Percentiles rank a stretch among this genome's conserved stretches.
phyloP scores from a whole-genome alignment of 2,329 filamentous ascomycete species.

The Penicillium sclerotiorum region DNA sequence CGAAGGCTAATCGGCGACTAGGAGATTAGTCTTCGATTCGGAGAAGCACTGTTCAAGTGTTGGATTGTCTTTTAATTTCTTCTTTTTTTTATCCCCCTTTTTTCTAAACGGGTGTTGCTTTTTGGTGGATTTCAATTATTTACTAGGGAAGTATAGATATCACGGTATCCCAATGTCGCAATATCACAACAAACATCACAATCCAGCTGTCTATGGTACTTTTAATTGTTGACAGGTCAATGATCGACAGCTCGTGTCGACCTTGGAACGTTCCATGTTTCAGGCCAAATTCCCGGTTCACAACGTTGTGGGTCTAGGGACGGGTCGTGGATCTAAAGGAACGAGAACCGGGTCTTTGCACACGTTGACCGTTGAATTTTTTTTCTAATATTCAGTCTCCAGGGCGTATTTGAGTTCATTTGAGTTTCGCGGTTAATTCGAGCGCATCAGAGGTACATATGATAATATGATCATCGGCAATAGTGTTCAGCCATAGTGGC shows the following conservation, averaged over 20 bases:
- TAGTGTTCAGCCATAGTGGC: background rate
- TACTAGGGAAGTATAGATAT: no score
- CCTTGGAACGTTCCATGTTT: conserved; percentile 1
- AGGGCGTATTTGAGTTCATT: background rate
- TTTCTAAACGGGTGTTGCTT: background rate
- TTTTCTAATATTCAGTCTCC: no score
- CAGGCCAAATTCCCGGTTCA: background rate
- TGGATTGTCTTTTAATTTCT: background rate
- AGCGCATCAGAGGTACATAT: no score
- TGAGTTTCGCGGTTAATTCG: background rate
- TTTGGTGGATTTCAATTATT: no score
- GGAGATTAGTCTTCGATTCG: background rate
- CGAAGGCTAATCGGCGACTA: background rate
- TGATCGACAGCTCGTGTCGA: no score
- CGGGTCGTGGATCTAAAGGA: no score
- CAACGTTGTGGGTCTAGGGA: background rate
- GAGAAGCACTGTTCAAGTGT: background rate
- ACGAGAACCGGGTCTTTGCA: background rate
- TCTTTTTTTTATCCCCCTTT: background rate
- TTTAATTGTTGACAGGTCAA: no score
- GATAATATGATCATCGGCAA: background rate
- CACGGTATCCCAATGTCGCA: no score
- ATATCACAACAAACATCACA: no score
- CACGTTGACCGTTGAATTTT: background rate
- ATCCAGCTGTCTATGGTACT: no score